A percentile compares a stretch with the other conserved stretches of the same genome.
These are phyloP conservation scores for Cylindrodendrum hubeiense DNA, from an alignment of 2,329 filamentous ascomycete species.

Conservation along the genomic window DNA sequence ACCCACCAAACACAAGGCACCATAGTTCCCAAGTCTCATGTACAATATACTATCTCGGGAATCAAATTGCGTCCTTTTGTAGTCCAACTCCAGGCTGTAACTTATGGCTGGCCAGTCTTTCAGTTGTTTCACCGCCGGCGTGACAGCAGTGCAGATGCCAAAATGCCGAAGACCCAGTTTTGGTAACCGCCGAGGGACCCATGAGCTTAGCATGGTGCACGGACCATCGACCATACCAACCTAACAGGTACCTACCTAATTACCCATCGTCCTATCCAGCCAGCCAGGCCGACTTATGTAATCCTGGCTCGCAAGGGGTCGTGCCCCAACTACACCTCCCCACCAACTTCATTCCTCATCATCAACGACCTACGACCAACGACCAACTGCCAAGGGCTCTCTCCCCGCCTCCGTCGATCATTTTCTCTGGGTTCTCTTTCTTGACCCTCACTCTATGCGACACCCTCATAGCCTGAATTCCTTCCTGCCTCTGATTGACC, in stretches of 20 bases:
- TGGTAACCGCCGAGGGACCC: not conserved
- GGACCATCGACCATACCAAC: too few relatives aligned
- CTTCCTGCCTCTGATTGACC: not conserved
- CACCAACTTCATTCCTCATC: slow-evolving; percentile 32
- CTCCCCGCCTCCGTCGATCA: not conserved
- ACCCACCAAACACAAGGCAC: not conserved
- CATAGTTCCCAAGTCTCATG: not conserved
- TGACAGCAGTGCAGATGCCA: too few relatives aligned
- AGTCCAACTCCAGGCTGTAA: not conserved
- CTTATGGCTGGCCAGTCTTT: not conserved
- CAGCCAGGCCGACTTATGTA: slow-evolving; percentile 27
- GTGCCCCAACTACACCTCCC: not conserved
- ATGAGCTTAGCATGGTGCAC: not conserved
- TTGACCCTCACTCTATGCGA: not conserved
- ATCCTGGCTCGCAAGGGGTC: slow-evolving; percentile 5
- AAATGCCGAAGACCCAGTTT: not conserved
- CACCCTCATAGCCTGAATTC: not conserved
- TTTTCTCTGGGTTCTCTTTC: too few relatives aligned
- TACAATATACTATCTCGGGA: not conserved
- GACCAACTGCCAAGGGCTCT: not conserved
- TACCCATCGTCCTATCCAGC: too few relatives aligned
- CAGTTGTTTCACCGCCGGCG: not conserved
- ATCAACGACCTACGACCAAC: not conserved
- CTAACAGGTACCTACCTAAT: too few relatives aligned
- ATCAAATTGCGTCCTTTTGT: not conserved